Evolutionary conservation across 169 alveolate genomes (phyloP), one percentile per base, ranked within the genome.

Genomic region (Eimeria acervulina): DNA sequence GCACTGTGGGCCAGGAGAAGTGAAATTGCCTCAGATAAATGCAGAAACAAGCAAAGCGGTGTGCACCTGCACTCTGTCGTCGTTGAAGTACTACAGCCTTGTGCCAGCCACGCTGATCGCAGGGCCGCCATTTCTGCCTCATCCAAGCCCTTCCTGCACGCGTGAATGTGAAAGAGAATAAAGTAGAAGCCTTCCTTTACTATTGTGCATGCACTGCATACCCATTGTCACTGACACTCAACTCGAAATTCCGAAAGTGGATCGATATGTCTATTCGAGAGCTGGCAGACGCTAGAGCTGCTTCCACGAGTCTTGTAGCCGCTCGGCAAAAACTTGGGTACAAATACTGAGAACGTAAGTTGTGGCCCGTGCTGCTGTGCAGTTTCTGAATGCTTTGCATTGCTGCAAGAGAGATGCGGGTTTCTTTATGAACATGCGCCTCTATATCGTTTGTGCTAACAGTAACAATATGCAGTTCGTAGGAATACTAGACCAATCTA

Each of bases 151-250:
- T 28, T 72, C 26, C 83, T 72, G 8, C 47, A 31, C 8, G 4
- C 47, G 83, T 13, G 40, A 72, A 36, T 38, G 19, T 26, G 76
- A 28, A 66, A 66, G 4, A 26, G 7, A 66, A 66, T 66, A 15
- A 28, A 66, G 36, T 8, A 66, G 28, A 66, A 47, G 12, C 19
- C 55, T 47, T 47, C 55, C 12, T 72, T 72, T n/a, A 72, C 21
- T 12, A 33, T 13, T 72, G 76, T n/a, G n/a, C n/a, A 10, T 72
- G 40, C 5, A 7, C 6, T 21, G n/a, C 83, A 8, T 28, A 72
- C 83, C 83, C 83, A 33, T 72, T 72, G 83, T 72, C 83, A 36
- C 83, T n/a, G 83, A 72, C 83, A n/a, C 83, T 19, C 83, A 72
- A 28, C 44, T 72, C 51, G 19, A 72, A 72, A 19, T 72, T 17